Conservation (phyloP, 805 yeast species). For the Metschnikowia baotianmanensis region DNA sequence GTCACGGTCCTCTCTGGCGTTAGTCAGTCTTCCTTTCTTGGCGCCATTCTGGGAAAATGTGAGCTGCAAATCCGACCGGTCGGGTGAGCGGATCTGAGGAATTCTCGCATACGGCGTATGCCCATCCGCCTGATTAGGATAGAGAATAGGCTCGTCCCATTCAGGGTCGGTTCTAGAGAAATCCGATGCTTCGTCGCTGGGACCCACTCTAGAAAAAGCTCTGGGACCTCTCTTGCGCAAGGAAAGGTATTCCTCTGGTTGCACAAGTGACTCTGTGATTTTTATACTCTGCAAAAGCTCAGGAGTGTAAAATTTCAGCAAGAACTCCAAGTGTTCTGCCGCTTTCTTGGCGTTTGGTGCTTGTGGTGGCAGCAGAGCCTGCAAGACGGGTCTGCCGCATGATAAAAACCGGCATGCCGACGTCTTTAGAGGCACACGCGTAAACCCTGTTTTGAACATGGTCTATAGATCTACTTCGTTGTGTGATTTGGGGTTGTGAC, state of each 20-base stretch:
- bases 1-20: conserved; percentile 13
- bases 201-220: conserved; percentile 55
- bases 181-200: conserved; percentile 64
- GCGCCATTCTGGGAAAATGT: conserved; percentile 23
- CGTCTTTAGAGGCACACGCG: neutral
- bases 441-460: conserved; percentile 5
- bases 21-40: conserved; percentile 15
- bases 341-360: conserved; percentile 11
- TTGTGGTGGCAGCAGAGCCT: neutral
- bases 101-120: conserved; percentile 56
- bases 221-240: conserved; percentile 31
- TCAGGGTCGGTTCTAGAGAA: conserved; percentile 66
- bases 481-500: neutral
- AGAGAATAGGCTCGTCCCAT: conserved; percentile 64
- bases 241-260: conserved; percentile 57
- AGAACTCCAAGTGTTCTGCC: conserved; percentile 48
- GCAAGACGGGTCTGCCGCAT: neutral
- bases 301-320: conserved; percentile 78
- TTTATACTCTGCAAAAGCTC: conserved; percentile 77
- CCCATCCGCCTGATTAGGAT: conserved; percentile 48
- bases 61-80: conserved; percentile 41
- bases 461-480: neutral
- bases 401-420: conserved; percentile 3
- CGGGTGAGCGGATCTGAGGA: conserved; percentile 54
- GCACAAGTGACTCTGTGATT: conserved; percentile 71